Base-by-base conservation (phyloP, 805 yeast genomes). In the Starmerella scarabaei region DNA sequence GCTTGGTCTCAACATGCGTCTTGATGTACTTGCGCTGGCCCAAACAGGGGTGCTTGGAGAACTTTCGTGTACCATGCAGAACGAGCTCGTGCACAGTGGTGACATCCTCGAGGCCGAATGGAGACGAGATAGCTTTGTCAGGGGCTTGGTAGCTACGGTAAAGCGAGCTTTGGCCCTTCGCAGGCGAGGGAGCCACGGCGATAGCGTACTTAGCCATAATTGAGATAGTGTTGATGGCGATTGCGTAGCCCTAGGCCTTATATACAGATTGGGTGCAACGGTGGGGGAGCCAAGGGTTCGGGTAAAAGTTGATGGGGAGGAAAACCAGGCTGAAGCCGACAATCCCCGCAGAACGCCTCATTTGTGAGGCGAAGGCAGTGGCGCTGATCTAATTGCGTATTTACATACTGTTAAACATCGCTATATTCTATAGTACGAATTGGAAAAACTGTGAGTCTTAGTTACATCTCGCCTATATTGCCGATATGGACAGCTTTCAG, bases 11-110 rank as follows among this genome's bases (percentile, higher is more conserved):
- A 40, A 64, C 71, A 61, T 84, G 88, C 38, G 81, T 58, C 40
- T 84, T 88, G 35, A 71, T 52, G 44, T 80, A 63, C 43, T 77
- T 75, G 67, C 98, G 78, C 74, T 80, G 77, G 35, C 82, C 95
- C 68, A 82, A 71, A 28, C 75, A 74, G 4, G 63, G 62, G 37
- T 67, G 62, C 43, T 61, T 56, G 31, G 77, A 78, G 53, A 74
- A 71, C 53, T 68, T 66, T 38, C 64, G 62, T 36, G 75, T 73
- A 49, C 78, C 71, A 58, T 78, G 86, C 38, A 67, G 58, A 43
- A 79, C 62, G 48, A 68, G 76, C 47, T 83, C 93, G 48, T 75
- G 80, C 18, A 84, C 66, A 4, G 88, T 81, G 7, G 34, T 40
- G 35, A 45, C 50, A 38, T 68, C 64, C 44, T 81, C 74, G 39